These are phyloP conservation scores for Pichia eremophila DNA, from an alignment of 805 yeast genomes.

Conservation along the genomic window DNA sequence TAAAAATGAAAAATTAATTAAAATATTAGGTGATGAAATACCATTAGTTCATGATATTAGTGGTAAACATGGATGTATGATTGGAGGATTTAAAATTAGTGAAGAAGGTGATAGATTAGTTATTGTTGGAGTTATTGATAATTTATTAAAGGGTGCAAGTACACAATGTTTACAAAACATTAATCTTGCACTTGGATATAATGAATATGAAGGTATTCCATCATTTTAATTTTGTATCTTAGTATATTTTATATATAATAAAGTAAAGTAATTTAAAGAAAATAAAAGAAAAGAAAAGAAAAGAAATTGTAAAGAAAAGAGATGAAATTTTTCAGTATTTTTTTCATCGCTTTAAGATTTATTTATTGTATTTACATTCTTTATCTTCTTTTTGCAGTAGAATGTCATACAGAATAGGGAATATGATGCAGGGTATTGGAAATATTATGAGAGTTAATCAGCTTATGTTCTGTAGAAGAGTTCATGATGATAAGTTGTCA, in stretches of 20 bases:
- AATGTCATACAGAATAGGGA: not conserved
- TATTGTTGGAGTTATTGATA: conserved; percentile 90
- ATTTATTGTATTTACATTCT: no score
- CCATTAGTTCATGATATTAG: conserved; percentile 87
- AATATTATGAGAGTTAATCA: not conserved
- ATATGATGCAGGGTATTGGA: not conserved
- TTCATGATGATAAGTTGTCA: not conserved
- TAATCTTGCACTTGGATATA: conserved; percentile 80
- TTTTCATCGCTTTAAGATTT: no score
- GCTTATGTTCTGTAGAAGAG: not conserved
- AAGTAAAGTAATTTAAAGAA: no score
- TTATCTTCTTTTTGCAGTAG: no score
- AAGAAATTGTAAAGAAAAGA: no score
- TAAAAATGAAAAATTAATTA: conserved; percentile 75
- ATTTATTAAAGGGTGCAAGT: conserved; percentile 94
- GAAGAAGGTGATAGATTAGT: conserved; percentile 85
- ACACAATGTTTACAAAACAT: conserved; percentile 97
- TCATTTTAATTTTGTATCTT: not conserved
- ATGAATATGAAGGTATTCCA: conserved; percentile 94
- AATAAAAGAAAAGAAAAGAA: no score
- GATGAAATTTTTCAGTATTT: no score
- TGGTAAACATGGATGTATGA: conserved; percentile 89
- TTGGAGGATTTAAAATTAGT: conserved; percentile 94
- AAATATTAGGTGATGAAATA: conserved; percentile 85
- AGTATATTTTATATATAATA: not conserved